These are phyloP conservation scores for Kurtzmaniella quercitrusa DNA, from an alignment of 1,139 yeast species.

Conservation along the genomic window DNA sequence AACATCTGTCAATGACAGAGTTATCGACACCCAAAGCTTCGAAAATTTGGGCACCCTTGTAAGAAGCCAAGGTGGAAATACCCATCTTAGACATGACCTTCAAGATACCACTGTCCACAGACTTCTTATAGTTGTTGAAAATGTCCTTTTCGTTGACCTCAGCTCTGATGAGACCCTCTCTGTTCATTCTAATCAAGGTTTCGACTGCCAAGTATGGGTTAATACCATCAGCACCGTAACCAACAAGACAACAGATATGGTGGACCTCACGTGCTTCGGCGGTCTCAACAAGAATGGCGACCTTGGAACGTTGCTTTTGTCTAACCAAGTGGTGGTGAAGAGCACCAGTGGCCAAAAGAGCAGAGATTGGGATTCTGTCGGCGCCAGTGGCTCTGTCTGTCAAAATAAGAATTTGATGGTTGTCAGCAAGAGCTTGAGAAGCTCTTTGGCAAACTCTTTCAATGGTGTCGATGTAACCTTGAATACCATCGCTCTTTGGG, in stretches of 20 bases:
- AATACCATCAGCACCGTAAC: slow-evolving; percentile 96
- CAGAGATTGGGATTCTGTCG: slow-evolving; percentile 73
- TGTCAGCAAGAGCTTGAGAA: slow-evolving; percentile 74
- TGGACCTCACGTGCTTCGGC: slow-evolving; percentile 98
- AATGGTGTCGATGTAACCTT: slow-evolving; percentile 80
- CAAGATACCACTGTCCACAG: slow-evolving; percentile 85
- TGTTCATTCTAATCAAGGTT: slow-evolving; percentile 78
- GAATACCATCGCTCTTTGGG: slow-evolving; percentile 72
- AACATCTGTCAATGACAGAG: slow-evolving; percentile 91
- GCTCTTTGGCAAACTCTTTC: slow-evolving; percentile 89
- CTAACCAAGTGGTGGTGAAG: slow-evolving; percentile 95
- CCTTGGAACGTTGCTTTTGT: slow-evolving; percentile 94
- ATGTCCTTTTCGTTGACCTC: slow-evolving; percentile 56
- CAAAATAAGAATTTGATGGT: slow-evolving; percentile 69
- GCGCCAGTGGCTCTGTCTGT: slow-evolving; percentile 65
- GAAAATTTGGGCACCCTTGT: slow-evolving; percentile 97
- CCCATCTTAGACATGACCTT: slow-evolving; percentile 99
- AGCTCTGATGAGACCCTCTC: slow-evolving; percentile 70
- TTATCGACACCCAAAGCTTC: slow-evolving; percentile 96
- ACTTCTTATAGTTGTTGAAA: slow-evolving; percentile 71
- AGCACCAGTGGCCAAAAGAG: slow-evolving; percentile 94
- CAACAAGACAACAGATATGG: slow-evolving; percentile 89
- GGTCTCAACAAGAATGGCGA: slow-evolving; percentile 85
- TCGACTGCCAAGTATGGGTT: slow-evolving; percentile 94
- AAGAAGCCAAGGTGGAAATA: slow-evolving; percentile 93